Evolutionary conservation across 371 early-diverging fungal genomes (phyloP).

Genomic region (Saksenaea vasiformis): DNA sequence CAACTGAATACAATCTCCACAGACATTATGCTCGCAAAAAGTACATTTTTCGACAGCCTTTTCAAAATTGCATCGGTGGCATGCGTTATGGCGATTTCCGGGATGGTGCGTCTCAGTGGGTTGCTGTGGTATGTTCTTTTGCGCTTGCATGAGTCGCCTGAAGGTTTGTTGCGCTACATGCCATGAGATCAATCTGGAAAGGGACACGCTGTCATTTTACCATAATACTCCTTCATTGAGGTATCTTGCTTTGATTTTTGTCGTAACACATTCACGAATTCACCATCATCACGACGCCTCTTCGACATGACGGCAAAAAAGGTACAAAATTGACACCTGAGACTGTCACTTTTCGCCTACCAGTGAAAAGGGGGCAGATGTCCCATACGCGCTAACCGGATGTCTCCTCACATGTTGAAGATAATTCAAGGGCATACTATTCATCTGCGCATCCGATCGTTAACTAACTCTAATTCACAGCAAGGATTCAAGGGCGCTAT

Average conservation of each 20-base stretch:
- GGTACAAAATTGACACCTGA: not conserved
- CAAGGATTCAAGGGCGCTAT: too few relatives aligned
- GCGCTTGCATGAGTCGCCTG: slow-evolving; percentile 11
- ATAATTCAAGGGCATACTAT: too few relatives aligned
- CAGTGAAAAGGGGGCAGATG: not conserved
- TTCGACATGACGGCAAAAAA: slow-evolving; percentile 1
- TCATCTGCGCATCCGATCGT: too few relatives aligned
- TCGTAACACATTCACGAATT: slow-evolving; percentile 14
- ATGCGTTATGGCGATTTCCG: not conserved
- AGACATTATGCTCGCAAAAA: slow-evolving; percentile 11
- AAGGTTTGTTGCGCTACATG: slow-evolving; percentile 7
- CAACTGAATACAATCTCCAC: slow-evolving; percentile 7
- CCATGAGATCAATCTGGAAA: not conserved
- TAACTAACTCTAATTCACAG: too few relatives aligned
- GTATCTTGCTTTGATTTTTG: slow-evolving; percentile 12
- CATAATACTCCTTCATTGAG: slow-evolving; percentile 7
- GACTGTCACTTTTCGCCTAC: not conserved
- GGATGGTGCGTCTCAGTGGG: not conserved
- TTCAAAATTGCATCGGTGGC: slow-evolving; percentile 7
- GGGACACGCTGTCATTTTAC: not conserved
- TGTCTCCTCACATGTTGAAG: too few relatives aligned
- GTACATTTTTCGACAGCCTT: not conserved
- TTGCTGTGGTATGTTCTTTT: not conserved
- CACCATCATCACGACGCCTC: not conserved
- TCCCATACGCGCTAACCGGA: too few relatives aligned